A percentile compares a stretch with the other conserved stretches of the same genome.
phyloP scores from a whole-genome alignment of 306 rosid species.

The Comarum palustre region DNA sequence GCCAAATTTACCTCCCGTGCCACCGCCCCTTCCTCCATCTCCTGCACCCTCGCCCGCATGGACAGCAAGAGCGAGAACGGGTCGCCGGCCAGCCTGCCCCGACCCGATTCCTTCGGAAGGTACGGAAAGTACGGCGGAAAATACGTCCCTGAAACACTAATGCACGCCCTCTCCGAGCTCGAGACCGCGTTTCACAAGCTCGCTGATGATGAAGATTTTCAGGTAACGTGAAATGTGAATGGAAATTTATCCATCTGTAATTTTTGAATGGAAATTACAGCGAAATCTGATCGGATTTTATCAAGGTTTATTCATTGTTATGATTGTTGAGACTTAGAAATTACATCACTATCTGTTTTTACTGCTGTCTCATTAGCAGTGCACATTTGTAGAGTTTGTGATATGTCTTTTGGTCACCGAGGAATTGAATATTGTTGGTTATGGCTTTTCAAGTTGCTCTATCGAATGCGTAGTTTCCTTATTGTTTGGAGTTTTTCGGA shows the following conservation, averaged over 20 bases:
- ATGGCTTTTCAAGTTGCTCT: too few species aligned
- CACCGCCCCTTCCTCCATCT: slow-evolving; percentile 32
- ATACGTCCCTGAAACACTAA: slow-evolving; percentile 91
- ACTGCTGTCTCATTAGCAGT: too few species aligned
- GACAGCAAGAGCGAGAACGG: slow-evolving; percentile 31
- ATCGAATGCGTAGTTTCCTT: not conserved
- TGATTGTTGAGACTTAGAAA: too few species aligned
- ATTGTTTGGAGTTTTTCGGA: not conserved
- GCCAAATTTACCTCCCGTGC: slow-evolving; percentile 32
- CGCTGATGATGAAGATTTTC: slow-evolving; percentile 59
- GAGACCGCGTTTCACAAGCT: slow-evolving; percentile 72
- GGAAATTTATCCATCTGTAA: not conserved
- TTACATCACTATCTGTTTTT: too few species aligned
- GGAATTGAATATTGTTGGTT: too few species aligned
- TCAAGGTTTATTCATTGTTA: not conserved
- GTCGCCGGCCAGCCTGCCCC: slow-evolving; percentile 22
- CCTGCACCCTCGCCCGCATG: slow-evolving; percentile 53
- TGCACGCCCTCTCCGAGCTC: slow-evolving; percentile 85
- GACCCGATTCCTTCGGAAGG: slow-evolving; percentile 91
- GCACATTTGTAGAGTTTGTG: too few species aligned
- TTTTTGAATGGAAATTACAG: not conserved
- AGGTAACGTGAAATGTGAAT: slow-evolving; percentile 41
- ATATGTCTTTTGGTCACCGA: too few species aligned
- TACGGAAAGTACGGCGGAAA: slow-evolving; percentile 90
- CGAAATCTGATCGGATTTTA: not conserved